A percentile compares a stretch with the other conserved stretches of the same genome.
Evolutionary conservation across 192 early-diverging fungal species (phyloP).

Genomic region (Podila clonocystis): DNA sequence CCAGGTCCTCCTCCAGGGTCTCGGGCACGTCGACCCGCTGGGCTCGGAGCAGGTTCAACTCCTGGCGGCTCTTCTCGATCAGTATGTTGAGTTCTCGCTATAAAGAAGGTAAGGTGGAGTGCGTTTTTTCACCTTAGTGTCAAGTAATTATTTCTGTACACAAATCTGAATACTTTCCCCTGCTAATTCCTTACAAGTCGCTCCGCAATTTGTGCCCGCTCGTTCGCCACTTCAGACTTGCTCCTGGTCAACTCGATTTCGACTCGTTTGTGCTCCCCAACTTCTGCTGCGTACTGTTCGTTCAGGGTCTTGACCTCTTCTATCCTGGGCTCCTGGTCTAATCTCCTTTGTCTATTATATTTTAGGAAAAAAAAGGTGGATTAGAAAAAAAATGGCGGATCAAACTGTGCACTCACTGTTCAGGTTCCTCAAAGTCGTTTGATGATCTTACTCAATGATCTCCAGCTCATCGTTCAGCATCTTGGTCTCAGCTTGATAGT

Average conservation of each 20-base stretch:
- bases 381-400: too few relatives aligned
- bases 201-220: not conserved
- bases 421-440: not conserved
- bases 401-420: too few relatives aligned
- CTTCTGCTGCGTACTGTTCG: conserved; percentile 15
- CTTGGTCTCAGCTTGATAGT: conserved; percentile 15
- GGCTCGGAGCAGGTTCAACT: conserved; percentile 11
- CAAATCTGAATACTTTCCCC: too few relatives aligned
- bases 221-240: not conserved
- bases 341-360: conserved; percentile 16
- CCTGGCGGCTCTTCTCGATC: conserved; percentile 22
- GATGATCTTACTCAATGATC: not conserved
- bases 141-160: not conserved
- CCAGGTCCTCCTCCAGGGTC: conserved; percentile 32
- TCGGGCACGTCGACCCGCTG: conserved; percentile 37
- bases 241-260: conserved; percentile 7
- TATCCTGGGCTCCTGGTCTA: conserved; percentile 24
- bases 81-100: conserved; percentile 25
- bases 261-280: conserved; percentile 21
- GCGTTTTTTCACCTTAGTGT: not conserved
- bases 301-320: conserved; percentile 33
- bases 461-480: conserved; percentile 19
- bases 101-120: not conserved
- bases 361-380: not conserved
- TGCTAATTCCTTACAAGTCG: too few relatives aligned